Evolutionary conservation across 2,329 filamentous ascomycete species (phyloP).

Genomic region (Cercospora beticola): DNA sequence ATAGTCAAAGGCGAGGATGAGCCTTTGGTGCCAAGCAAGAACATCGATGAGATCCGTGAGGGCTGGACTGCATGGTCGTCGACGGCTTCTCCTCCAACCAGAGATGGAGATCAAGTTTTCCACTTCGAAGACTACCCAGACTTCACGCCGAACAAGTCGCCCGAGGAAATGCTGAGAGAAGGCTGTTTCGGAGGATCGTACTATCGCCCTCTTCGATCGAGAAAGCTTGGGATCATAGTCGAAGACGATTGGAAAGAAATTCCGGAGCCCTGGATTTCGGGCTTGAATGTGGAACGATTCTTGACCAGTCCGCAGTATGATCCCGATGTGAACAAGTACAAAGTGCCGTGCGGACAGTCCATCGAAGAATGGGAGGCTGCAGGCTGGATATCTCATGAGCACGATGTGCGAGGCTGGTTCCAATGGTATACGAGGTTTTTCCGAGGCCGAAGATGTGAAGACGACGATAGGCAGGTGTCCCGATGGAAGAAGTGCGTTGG

Average conservation of each 20-base stretch:
- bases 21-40: conserved; percentile 30
- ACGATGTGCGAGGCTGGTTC: conserved; percentile 58
- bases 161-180: conserved; percentile 53
- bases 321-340: conserved; percentile 54
- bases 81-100: conserved; percentile 42
- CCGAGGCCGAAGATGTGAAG: conserved; percentile 51
- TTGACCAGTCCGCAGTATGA: conserved; percentile 48
- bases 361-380: conserved; percentile 58
- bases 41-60: conserved; percentile 38
- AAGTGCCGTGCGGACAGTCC: conserved; percentile 53
- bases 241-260: conserved; percentile 49
- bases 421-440: conserved; percentile 59
- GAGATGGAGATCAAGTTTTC: conserved; percentile 46
- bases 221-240: conserved; percentile 45
- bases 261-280: conserved; percentile 46
- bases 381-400: conserved; percentile 56
- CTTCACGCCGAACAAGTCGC: conserved; percentile 56
- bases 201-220: conserved; percentile 51
- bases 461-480: conserved; percentile 54
- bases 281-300: conserved; percentile 42
- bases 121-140: conserved; percentile 47
- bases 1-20: conserved; percentile 17
- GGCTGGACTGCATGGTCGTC: conserved; percentile 50
- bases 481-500: conserved; percentile 57
- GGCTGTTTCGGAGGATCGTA: conserved; percentile 56